Evolutionary conservation across 1,284 basidiomycete genomes (phyloP).

Genomic region (Papiliotrema fonsecae): DNA sequence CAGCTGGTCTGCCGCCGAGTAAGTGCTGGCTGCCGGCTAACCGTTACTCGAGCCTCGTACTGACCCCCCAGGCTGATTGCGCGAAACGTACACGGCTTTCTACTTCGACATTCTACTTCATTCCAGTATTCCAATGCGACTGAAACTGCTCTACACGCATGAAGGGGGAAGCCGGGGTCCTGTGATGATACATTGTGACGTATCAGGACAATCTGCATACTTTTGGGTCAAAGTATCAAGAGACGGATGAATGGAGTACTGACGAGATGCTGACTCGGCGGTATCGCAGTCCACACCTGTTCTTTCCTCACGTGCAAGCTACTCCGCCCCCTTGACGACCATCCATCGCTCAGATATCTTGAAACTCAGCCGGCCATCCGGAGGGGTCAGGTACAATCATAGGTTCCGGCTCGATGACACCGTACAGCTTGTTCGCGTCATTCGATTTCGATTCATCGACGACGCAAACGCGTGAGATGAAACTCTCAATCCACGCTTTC

Average conservation of each 20-base stretch:
- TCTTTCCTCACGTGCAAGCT: no score
- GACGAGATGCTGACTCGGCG: no score
- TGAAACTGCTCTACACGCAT: slow-evolving; percentile 2
- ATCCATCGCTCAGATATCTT: no score
- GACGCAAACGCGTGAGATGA: background rate
- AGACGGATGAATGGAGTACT: no score
- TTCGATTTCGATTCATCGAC: background rate
- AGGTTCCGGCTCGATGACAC: background rate
- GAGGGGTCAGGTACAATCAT: background rate
- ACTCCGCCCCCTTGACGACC: no score
- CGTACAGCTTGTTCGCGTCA: background rate
- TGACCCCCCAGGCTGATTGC: slow-evolving; percentile 5
- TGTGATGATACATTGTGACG: no score
- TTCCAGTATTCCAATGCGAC: slow-evolving; percentile 6
- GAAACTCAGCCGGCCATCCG: background rate
- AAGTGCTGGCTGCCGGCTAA: no score
- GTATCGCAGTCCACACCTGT: no score
- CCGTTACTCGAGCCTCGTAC: background rate
- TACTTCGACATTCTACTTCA: slow-evolving; percentile 4
- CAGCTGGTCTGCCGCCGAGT: slow-evolving; percentile 9
- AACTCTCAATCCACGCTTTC: background rate
- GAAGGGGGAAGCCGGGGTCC: no score
- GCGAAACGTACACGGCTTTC: slow-evolving; percentile 4
- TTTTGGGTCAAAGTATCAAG: no score
- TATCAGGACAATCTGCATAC: no score